Percentiles rank a stretch among this genome's conserved stretches.
Conservation (phyloP, 495 filamentous ascomycete genomes). For the Neurospora africana region DNA sequence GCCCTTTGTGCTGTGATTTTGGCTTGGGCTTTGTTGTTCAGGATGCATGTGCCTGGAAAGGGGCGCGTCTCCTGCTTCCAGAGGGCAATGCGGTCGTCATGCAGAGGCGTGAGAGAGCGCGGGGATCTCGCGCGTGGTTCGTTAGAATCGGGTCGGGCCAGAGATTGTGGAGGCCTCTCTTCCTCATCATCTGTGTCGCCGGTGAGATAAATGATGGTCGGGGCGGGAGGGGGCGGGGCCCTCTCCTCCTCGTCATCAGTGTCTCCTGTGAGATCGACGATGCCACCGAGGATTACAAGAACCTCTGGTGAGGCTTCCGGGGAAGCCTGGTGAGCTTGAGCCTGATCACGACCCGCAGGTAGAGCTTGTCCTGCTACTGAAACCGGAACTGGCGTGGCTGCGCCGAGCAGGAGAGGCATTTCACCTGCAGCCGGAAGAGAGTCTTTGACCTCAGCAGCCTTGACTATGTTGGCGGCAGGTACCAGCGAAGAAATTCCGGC, state of each 20-base stretch:
- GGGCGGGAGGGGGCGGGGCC: background rate
- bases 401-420: background rate
- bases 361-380: background rate
- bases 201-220: background rate
- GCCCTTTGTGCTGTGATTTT: background rate
- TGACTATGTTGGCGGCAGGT: background rate
- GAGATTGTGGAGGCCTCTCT: background rate
- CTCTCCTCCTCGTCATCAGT: background rate
- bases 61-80: background rate
- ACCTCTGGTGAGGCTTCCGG: background rate
- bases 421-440: background rate
- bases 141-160: no score
- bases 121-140: background rate
- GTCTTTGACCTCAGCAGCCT: background rate
- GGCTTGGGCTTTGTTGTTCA: background rate
- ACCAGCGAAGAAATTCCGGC: no score
- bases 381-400: background rate
- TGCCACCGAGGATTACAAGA: background rate
- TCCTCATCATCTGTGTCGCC: background rate
- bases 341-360: background rate
- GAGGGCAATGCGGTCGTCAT: background rate
- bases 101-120: background rate
- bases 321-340: background rate
- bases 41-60: background rate
- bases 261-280: background rate